Percentiles rank a stretch among this genome's conserved stretches.
These are phyloP conservation scores for Termitomyces sp. DNA, from an alignment of 768 basidiomycete genomes.

Conservation along the genomic window DNA sequence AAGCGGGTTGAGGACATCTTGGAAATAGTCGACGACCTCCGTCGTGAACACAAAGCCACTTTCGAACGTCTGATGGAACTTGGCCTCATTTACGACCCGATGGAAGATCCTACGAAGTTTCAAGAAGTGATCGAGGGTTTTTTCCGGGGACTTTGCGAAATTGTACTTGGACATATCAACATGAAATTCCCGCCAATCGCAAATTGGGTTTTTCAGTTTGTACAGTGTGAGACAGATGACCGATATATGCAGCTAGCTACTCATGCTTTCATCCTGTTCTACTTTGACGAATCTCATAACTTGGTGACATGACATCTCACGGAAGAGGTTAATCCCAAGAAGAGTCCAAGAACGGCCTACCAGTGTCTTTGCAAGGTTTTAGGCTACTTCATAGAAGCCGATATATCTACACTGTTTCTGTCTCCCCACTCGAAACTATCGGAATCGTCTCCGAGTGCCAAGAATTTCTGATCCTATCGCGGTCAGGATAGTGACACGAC, in stretches of 20 bases:
- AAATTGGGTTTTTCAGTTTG: no score
- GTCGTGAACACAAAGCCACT: no score
- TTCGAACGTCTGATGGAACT: no score
- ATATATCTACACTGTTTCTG: not conserved
- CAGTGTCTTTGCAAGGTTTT: conserved; percentile 4
- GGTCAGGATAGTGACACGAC: not conserved
- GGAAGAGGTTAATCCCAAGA: not conserved
- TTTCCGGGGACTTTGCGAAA: no score
- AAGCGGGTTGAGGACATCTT: no score
- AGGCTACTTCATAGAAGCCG: not conserved
- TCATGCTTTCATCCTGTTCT: not conserved
- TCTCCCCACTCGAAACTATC: not conserved
- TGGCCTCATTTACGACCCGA: no score
- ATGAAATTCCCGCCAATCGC: no score
- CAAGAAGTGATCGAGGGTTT: no score
- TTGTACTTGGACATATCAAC: no score
- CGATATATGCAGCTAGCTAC: not conserved
- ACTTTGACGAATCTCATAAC: not conserved
- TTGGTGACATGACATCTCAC: not conserved
- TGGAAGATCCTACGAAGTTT: no score
- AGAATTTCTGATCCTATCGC: not conserved
- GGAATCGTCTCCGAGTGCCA: not conserved
- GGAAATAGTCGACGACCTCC: no score
- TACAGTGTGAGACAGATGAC: no score
- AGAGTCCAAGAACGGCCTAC: not conserved